phyloP scores from a whole-genome alignment of 306 rosid genomes.

The Sechiopsis laciniata region DNA sequence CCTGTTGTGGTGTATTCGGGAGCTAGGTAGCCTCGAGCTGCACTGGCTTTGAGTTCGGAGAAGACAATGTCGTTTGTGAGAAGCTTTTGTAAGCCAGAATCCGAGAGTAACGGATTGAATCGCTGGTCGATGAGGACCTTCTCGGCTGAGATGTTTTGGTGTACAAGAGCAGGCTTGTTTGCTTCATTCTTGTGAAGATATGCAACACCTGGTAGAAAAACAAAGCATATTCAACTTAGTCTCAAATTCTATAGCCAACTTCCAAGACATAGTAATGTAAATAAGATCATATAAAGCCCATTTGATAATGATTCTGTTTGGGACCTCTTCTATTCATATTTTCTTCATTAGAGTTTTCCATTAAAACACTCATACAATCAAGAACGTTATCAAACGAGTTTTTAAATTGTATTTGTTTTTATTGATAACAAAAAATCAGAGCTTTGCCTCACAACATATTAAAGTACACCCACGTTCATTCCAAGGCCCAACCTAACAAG shows the following conservation, averaged over 20 bases:
- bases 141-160: constrained; percentile 85
- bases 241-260: neutral
- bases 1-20: constrained; percentile 91
- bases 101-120: constrained; percentile 64
- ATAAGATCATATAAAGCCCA: too few relatives aligned
- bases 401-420: too few relatives aligned
- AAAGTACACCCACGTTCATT: too few relatives aligned
- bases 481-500: too few relatives aligned
- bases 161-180: constrained; percentile 69
- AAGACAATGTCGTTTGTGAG: constrained; percentile 80
- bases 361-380: too few relatives aligned
- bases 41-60: constrained; percentile 79
- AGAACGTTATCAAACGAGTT: too few relatives aligned
- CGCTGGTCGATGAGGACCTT: constrained; percentile 77
- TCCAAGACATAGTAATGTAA: too few relatives aligned
- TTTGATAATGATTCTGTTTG: too few relatives aligned
- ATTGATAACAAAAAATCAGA: too few relatives aligned
- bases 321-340: too few relatives aligned
- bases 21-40: constrained; percentile 90
- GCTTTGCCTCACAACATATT: too few relatives aligned
- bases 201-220: constrained; percentile 50
- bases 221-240: neutral
- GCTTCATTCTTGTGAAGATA: constrained; percentile 63
- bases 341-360: too few relatives aligned
- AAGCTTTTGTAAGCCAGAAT: constrained; percentile 79